Base-by-base conservation (phyloP, 108 stramenopile genomes). In the Skeletonema marinoi region DNA sequence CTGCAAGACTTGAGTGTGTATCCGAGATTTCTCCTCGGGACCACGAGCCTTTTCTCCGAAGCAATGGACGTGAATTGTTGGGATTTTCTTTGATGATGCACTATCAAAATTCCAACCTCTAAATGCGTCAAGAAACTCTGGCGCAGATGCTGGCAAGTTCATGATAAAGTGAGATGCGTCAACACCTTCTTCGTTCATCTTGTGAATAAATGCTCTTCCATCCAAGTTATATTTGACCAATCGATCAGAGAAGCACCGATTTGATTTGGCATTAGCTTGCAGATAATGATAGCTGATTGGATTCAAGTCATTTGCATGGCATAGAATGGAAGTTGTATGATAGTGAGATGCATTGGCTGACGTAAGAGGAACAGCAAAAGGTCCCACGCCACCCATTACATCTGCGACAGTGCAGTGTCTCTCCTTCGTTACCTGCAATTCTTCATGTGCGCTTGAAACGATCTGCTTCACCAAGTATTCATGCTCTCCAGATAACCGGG, bases 311-410 rank as follows among this genome's bases (percentile, higher is more conserved):
- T 95, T 93, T 10, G 94, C 92, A 68, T 93, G 78, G 19, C 44
- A 89, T 46, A 63, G 73, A 41, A 77, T 74, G 16, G 62, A 56
- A 65, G 71, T 62, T 77, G 21, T 13, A 14, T 78, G 59, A 46
- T 62, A 46, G 16, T 66, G 51, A 9, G 78, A 25, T 11, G 59
- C 19, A 46, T 78, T 71, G 32, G 71, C 21, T 4, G 89, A 84
- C 6, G 94, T 88, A 17, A 98, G 74, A n/a, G 99, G 99, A 10
- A 99, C 66, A 17, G 97, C 95, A 79, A 99, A 99, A 7, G 99
- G 99, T 0, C 99, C 99, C 13, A 99, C 94, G 29, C 99, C 99
- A 12, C 95, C 97, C 94, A 97, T 96, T 51, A 94, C 73, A 85
- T 98, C 98, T 14, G 94, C 96, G 19, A 99, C 96, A 3, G 93